Evolutionary conservation across 2,329 filamentous ascomycete species (phyloP), one percentile per base, ranked within the genome.

Genomic region (Aspergillus luchuensis): DNA sequence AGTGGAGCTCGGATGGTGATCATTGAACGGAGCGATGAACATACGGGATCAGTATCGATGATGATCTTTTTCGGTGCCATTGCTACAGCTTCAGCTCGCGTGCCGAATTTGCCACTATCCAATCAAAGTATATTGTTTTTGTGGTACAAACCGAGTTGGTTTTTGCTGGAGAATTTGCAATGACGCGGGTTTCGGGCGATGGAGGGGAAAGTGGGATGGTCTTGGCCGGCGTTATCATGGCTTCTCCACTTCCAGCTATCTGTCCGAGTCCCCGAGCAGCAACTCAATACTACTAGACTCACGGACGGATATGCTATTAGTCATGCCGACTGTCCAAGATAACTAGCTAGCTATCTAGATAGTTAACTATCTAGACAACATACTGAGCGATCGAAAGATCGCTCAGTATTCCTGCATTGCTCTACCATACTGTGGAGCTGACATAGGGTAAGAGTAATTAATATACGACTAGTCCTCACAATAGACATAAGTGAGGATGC

Each of bases 21-120:
- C 15, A 21, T n/a, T 13, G 13, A 28, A 15, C 3, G 17, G n/a
- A 25, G n/a, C 25, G 15, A 11, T 4, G 13, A 55, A 61, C 75
- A 67, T 82, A 91, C 93, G 80, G 94, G 94, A 74, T 98, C 95
- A 2, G 94, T 98, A 74, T 99, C 95, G 71, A 99, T 95, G 70
- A 99, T 97, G 68, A 99, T 89, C 71, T 89, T 87, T 56, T 33
- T 62, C 6, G 59, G 50, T 3, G 59, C 41, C 61, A 64, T 66
- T 30, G 11, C 33, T 36, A 36, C 33, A 36, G 33, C 33, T 36
- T 36, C 11, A 36, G 33, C 33, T 36, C 4, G 33, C 33, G 33
- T 36, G 33, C 33, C 33, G 10, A 15, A 6, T 36, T 13, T 36
- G 33, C 33, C 33, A 13, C 33, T 36, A 36, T 36, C 33, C 33